Evolutionary conservation across 331 rosid genomes (phyloP).

Genomic region (Arachis monticola): DNA sequence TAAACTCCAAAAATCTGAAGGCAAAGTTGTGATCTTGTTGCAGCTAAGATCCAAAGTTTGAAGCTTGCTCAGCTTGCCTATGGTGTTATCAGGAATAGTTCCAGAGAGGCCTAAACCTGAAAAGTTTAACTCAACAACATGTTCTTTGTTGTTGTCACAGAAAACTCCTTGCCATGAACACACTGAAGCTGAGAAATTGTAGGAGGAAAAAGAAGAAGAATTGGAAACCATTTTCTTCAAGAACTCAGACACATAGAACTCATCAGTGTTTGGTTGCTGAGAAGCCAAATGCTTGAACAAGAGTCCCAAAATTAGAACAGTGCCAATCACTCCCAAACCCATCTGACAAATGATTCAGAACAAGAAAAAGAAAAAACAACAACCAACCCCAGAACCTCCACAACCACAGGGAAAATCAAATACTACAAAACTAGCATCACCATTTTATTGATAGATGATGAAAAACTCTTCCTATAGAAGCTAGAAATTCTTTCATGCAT

Average conservation of each 20-base stretch:
- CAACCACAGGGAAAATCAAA: conserved; percentile 39
- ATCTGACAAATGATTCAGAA: conserved; percentile 43
- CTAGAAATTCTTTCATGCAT: conserved; percentile 33
- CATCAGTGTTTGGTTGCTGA: conserved; percentile 92
- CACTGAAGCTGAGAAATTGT: conserved; percentile 70
- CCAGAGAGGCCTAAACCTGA: conserved; percentile 80
- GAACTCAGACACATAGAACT: conserved; percentile 71
- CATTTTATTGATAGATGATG: conserved; percentile 39
- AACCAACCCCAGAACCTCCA: conserved; percentile 27
- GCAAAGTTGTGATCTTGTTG: conserved; percentile 69
- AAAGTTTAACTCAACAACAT: conserved; percentile 53
- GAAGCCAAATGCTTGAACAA: conserved; percentile 68
- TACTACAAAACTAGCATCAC: conserved; percentile 42
- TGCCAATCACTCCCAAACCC: conserved; percentile 72
- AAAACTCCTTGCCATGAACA: conserved; percentile 85
- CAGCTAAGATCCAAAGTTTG: conserved; percentile 79
- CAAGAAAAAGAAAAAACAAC: not conserved
- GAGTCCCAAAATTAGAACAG: conserved; percentile 61
- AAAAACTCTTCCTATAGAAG: conserved; percentile 40
- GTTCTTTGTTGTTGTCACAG: conserved; percentile 59
- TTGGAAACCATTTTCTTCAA: conserved; percentile 54
- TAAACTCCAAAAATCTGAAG: conserved; percentile 94
- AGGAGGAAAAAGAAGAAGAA: conserved; percentile 17
- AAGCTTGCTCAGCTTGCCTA: conserved; percentile 83
- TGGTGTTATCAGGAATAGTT: conserved; percentile 73